A percentile compares a stretch with the other conserved stretches of the same genome.
Conservation (phyloP, 331 rosid species). For the Saraca asoca region DNA sequence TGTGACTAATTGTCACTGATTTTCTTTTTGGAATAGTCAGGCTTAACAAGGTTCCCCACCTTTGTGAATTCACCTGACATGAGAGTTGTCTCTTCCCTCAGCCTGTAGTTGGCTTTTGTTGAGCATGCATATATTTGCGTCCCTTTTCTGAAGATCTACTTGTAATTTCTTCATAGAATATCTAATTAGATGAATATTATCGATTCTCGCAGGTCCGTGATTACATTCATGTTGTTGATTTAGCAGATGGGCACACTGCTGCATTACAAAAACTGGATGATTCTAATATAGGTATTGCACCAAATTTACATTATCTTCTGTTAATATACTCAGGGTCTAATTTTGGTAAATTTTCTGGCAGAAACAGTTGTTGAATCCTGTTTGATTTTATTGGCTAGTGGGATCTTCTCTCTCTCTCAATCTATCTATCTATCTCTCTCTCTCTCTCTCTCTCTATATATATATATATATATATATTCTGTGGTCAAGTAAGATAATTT, state of each 20-base stretch:
- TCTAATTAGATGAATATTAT: slow-evolving; percentile 28
- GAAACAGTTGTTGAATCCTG: slow-evolving; percentile 3
- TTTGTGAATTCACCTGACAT: too few species aligned
- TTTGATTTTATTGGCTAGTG: slow-evolving; percentile 1
- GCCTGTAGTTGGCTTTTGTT: too few species aligned
- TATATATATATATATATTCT: too few species aligned
- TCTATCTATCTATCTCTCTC: too few species aligned
- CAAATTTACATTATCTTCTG: background rate
- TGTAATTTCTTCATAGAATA: slow-evolving; percentile 18
- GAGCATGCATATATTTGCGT: too few species aligned
- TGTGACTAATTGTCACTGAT: background rate
- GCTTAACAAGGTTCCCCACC: too few species aligned
- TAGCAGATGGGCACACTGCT: slow-evolving; percentile 96
- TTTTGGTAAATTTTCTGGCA: slow-evolving; percentile 20
- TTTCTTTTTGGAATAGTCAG: slow-evolving; percentile 1
- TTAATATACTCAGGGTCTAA: background rate
- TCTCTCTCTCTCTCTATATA: too few species aligned
- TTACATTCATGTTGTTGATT: slow-evolving; percentile 90
- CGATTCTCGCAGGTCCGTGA: slow-evolving; percentile 78
- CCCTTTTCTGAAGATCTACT: background rate
- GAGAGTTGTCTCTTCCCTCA: too few species aligned
- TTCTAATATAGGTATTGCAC: slow-evolving; percentile 59
- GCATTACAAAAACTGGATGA: slow-evolving; percentile 76
- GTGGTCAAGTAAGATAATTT: background rate
- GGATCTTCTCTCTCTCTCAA: background rate